Conservation (phyloP, 176 grass and related monocot genomes). For the Hordeum vulgare region DNA sequence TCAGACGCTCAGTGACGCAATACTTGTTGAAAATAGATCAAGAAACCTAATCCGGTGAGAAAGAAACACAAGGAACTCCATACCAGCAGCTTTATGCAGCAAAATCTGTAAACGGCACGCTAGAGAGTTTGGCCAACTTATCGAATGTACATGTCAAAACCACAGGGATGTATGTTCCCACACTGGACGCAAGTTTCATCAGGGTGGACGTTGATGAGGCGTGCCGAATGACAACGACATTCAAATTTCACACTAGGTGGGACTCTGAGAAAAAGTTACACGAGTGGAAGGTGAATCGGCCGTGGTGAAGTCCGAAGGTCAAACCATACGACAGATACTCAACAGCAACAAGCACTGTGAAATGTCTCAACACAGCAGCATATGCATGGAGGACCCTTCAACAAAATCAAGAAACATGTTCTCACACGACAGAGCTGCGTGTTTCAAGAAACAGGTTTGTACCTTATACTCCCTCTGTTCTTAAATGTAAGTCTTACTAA, state of each 20-base stretch:
- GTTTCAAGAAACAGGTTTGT: background rate
- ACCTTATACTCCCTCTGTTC: background rate
- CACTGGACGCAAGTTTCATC: too few species aligned
- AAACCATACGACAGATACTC: background rate
- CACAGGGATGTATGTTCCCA: too few species aligned
- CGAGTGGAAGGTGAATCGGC: conserved; percentile 13
- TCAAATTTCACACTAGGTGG: background rate
- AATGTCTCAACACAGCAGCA: background rate
- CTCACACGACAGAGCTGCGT: background rate
- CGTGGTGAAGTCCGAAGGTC: background rate
- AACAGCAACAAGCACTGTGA: background rate
- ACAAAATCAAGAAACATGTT: background rate
- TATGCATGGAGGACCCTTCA: too few species aligned
- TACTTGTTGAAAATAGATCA: too few species aligned
- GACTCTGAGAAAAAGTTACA: background rate
- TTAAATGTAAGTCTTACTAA: too few species aligned
- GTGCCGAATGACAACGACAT: background rate
- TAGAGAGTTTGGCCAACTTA: background rate
- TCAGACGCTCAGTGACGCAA: too few species aligned
- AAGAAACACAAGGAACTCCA: too few species aligned
- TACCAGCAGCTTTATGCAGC: too few species aligned
- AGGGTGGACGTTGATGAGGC: background rate
- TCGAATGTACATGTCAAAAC: too few species aligned
- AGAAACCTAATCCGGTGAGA: too few species aligned
- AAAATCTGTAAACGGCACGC: background rate